Base-by-base conservation (phyloP, 139 green algal species). In the Monoraphidium neglectum region DNA sequence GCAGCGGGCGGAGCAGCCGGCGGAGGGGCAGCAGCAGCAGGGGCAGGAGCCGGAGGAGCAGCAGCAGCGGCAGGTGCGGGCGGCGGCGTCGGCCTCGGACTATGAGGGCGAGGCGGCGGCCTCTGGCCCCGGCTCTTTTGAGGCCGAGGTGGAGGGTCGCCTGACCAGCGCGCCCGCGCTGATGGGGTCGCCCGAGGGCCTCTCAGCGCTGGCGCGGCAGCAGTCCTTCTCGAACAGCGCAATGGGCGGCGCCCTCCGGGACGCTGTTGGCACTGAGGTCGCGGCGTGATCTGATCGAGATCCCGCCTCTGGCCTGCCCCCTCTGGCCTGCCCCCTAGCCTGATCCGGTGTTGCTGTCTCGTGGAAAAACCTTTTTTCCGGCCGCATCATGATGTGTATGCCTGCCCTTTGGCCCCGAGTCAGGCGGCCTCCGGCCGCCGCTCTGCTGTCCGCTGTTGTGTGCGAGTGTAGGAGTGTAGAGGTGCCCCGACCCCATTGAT, bases 151-250 rank as follows among this genome's bases (percentile, higher is more conserved):
- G 23, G 49, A 80, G 46, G 49, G 56, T 37, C 75, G 72, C 30
- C 38, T 80, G 30, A 28, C 59, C 53, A 37, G 65, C 1, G 75
- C 40, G 2, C 75, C 75, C 65, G 75, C 75, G 8, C 63, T 80
- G 1, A 80, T 80, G 75, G 75, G 75, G 38, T 49, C 47, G 18
- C 46, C 73, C 3, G 54, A 47, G 33, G 65, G 61, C 53, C 28
- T 80, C 46, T 47, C 65, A 16, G 53, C 71, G 37, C 66, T 80
- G 21, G 54, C 65, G 49, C 35, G 46, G 28, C 59, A 70, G 59
- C 72, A 64, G 72, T 79, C 73, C 6, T 16, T 79, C 3, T 64
- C 38, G 15, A 62, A 73, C 37, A 66, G 35, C 26, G 73, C 73
- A 10, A 73, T 79, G 72, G 72, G 72, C 35, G 35, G 15, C 2